A percentile compares a stretch with the other conserved stretches of the same genome.
Evolutionary conservation across 78 protist species (phyloP).

Genomic region (Monosiga brevicollis): DNA sequence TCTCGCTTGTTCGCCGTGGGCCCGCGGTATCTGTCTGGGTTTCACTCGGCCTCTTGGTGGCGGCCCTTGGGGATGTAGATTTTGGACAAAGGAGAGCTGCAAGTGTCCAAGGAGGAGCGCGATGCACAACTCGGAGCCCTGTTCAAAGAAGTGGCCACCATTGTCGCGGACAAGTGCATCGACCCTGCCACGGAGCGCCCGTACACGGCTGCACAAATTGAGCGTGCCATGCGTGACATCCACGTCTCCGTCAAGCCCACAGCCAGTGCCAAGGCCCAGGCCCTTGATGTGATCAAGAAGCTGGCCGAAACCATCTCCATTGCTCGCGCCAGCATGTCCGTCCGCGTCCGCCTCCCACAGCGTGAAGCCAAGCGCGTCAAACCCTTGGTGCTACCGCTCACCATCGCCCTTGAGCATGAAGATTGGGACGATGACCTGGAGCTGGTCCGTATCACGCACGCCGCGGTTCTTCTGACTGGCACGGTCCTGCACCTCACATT

Average conservation of each 20-base stretch:
- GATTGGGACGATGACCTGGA: conserved; percentile 28
- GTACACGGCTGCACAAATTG: conserved; percentile 57
- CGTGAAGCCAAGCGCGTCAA: conserved; percentile 26
- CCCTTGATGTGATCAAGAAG: conserved; percentile 64
- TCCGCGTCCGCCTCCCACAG: conserved; percentile 28
- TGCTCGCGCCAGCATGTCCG: conserved; percentile 69
- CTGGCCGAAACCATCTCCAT: conserved; percentile 47
- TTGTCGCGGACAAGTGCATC: conserved; percentile 60
- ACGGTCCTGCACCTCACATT: background rate
- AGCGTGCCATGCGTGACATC: conserved; percentile 63
- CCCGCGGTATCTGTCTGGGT: background rate
- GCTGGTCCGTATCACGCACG: conserved; percentile 30
- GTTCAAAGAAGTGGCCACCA: conserved; percentile 62
- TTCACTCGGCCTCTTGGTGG: background rate
- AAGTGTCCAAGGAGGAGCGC: conserved; percentile 82
- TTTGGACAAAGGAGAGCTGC: conserved; percentile 81
- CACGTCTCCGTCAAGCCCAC: conserved; percentile 63
- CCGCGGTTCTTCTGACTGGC: too few relatives aligned
- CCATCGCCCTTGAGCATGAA: conserved; percentile 1
- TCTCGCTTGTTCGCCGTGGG: background rate
- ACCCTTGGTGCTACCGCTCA: background rate
- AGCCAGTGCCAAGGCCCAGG: conserved; percentile 55
- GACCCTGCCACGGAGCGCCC: conserved; percentile 72
- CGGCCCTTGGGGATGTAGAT: conserved; percentile 11
- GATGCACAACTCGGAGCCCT: conserved; percentile 24